Evolutionary conservation across 305 asterid species (phyloP), one percentile per base, ranked within the genome.

Genomic region (Solanum chacoense): DNA sequence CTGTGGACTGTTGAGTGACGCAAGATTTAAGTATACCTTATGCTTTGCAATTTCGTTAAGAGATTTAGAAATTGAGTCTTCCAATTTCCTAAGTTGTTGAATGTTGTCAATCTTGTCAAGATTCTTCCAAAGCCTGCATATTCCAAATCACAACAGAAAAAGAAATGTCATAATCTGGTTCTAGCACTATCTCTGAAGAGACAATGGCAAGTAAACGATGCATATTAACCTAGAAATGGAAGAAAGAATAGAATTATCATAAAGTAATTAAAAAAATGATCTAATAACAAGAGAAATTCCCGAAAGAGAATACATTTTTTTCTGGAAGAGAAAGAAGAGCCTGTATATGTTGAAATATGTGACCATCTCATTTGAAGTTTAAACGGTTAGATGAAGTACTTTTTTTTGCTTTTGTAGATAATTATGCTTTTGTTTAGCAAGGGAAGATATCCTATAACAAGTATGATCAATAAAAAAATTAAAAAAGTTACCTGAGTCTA

Each of bases 61-160:
- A 69, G 88, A 86, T 12, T 72, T 72, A 7, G 69, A 37, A 38
- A 86, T 69, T 5, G 84, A 86, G 37, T 86, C 84, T 29, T 86
- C 88, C 88, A 86, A 38, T 72, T 72, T 86, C 84, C 71, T 74
- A 38, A 86, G 88, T 40, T 86, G 88, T 37, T 71, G 83, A 86
- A 74, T 29, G 69, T 45, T 69, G 31, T 74, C 81, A 26, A 86
- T 86, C 42, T 86, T 86, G 69, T 86, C 88, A 69, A 86, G 79
- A 69, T 86, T 86, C 84, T 37, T 72, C 88, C 88, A 86, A 38
- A 37, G 84, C 42, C 84, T 86, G 77, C 71, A 86, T 65, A 72
- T 40, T 86, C 84, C 87, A 50, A 86, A 73, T 71, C 69, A 40
- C 32, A 85, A 34, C 77, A 65, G 35, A 9, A 55, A 86, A 71